These are phyloP conservation scores for Lachancea meyersii DNA, from an alignment of 805 yeast species.

Conservation along the genomic window DNA sequence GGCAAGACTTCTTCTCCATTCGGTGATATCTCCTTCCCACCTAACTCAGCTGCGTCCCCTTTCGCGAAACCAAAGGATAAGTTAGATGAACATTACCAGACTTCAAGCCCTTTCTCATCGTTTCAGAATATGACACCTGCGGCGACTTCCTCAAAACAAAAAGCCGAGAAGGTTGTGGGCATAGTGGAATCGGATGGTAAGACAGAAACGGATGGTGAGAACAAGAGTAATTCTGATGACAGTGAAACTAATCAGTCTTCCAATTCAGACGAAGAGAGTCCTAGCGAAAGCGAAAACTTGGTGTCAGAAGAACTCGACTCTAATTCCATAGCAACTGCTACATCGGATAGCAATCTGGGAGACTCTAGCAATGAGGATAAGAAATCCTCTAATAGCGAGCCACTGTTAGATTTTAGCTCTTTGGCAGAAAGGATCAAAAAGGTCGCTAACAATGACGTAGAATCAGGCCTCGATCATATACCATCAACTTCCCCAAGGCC, in stretches of 20 bases:
- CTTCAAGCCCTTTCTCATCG: constrained; percentile 2
- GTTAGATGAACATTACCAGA: neutral
- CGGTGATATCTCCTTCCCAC: neutral
- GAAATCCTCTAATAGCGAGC: neutral
- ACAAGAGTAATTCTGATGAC: neutral
- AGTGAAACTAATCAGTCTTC: neutral
- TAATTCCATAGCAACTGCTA: neutral
- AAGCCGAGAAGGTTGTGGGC: neutral
- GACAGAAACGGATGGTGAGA: neutral
- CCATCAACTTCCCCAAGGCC: too few species aligned
- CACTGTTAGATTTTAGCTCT: constrained; percentile 12
- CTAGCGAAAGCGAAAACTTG: neutral
- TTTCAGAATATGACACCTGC: neutral
- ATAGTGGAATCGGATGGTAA: neutral
- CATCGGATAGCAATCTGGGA: neutral
- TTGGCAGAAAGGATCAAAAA: constrained; percentile 27
- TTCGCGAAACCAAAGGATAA: neutral
- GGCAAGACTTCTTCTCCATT: neutral
- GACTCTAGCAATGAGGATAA: neutral
- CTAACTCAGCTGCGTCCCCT: neutral
- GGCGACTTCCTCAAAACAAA: neutral
- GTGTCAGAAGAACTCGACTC: neutral
- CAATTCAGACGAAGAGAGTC: neutral
- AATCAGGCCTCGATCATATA: too few species aligned
- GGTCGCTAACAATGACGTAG: constrained; percentile 23